A percentile compares a stretch with the other conserved stretches of the same genome.
These are phyloP conservation scores for Solanum peruvianum DNA, from an alignment of 257 asterid species.

Conservation along the genomic window DNA sequence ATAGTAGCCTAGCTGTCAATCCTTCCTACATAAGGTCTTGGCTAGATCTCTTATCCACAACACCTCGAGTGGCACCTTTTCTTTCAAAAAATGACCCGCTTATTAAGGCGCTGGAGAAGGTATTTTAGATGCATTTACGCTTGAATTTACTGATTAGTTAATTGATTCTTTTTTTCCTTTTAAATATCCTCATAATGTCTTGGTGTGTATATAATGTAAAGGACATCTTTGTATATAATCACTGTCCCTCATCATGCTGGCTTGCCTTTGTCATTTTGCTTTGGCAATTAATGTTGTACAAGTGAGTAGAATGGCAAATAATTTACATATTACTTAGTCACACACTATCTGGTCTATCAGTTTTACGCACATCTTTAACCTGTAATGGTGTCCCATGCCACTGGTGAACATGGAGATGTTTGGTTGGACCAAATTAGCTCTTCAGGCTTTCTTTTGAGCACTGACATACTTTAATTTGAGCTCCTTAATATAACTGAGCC, in stretches of 20 bases:
- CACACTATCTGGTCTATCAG: not conserved
- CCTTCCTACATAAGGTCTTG: slow-evolving; percentile 74
- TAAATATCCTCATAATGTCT: not conserved
- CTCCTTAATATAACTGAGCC: not conserved
- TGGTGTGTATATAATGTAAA: not conserved
- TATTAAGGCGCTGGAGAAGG: slow-evolving; percentile 74
- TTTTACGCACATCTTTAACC: not conserved
- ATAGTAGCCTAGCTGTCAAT: slow-evolving; percentile 71
- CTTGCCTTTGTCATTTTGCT: not conserved
- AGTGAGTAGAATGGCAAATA: not conserved
- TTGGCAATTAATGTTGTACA: not conserved
- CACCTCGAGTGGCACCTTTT: slow-evolving; percentile 84
- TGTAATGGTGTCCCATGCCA: not conserved
- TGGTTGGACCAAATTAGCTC: not conserved
- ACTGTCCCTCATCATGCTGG: not conserved
- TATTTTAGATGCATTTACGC: not conserved
- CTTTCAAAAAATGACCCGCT: slow-evolving; percentile 60
- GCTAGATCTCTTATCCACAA: slow-evolving; percentile 68
- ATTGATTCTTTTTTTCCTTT: not conserved
- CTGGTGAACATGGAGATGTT: not conserved
- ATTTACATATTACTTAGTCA: not conserved
- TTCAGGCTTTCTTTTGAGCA: not conserved
- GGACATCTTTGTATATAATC: not conserved
- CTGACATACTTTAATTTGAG: not conserved
- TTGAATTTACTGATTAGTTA: not conserved